Conservation (phyloP, 129 eudicot genomes). For the Heracleum sosnowskyi region DNA sequence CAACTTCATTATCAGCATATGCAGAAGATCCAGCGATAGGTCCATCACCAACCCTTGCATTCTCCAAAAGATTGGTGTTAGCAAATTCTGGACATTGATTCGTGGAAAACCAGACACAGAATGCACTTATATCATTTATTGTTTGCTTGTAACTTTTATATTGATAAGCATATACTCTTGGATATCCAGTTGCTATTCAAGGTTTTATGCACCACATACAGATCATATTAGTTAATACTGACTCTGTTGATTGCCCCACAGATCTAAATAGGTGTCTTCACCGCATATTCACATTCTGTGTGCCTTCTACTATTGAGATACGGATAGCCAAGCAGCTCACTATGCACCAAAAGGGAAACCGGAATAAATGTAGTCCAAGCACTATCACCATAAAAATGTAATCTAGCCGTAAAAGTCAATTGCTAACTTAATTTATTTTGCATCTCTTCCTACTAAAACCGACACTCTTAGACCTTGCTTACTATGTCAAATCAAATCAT, state of each 20-base stretch:
- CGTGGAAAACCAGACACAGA: background rate
- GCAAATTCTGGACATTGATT: background rate
- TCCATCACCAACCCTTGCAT: constrained; percentile 89
- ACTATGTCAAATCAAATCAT: background rate
- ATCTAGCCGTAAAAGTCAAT: background rate
- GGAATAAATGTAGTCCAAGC: background rate
- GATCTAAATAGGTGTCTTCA: background rate
- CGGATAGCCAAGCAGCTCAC: background rate
- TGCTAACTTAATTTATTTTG: background rate
- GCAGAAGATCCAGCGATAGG: constrained; percentile 93
- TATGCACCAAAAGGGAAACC: background rate
- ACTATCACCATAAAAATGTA: background rate
- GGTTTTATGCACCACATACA: background rate
- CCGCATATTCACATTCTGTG: background rate
- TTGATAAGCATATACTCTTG: background rate
- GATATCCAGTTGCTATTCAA: background rate
- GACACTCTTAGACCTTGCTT: background rate
- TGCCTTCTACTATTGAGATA: background rate
- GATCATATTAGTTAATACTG: background rate
- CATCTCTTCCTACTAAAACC: background rate
- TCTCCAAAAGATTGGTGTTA: background rate
- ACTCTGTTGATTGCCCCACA: background rate
- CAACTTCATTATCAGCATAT: constrained; percentile 87
- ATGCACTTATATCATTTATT: background rate
- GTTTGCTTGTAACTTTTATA: background rate